phyloP scores from a whole-genome alignment of 225 moss, liverwort and hornwort genomes.

The Pseudoscleropodium purum region DNA sequence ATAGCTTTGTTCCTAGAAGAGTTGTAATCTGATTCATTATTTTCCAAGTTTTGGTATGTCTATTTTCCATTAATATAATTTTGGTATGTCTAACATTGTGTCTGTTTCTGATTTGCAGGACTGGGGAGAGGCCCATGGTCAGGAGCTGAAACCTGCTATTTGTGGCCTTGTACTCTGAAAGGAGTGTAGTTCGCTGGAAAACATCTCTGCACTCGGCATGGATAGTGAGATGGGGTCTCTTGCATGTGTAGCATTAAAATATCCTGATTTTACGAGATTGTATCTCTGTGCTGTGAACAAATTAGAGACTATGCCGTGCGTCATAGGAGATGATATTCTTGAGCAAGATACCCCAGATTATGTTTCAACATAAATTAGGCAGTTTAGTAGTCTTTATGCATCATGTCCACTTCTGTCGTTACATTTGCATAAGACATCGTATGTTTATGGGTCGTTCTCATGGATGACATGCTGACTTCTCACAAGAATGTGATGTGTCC shows the following conservation, averaged over 20 bases:
- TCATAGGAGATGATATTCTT: slow-evolving; percentile 51
- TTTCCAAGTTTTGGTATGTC: neutral
- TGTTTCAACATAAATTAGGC: slow-evolving; percentile 50
- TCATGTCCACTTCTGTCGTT: slow-evolving; percentile 22
- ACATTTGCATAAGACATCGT: slow-evolving; percentile 51
- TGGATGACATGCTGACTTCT: slow-evolving; percentile 23
- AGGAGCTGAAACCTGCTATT: slow-evolving; percentile 49
- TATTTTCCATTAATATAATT: neutral
- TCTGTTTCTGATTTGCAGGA: slow-evolving; percentile 24
- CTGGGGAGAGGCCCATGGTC: slow-evolving; percentile 50
- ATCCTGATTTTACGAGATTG: slow-evolving; percentile 51
- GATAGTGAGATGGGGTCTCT: slow-evolving; percentile 65
- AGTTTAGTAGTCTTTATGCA: slow-evolving; percentile 46
- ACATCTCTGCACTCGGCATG: slow-evolving; percentile 58
- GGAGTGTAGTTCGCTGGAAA: slow-evolving; percentile 34
- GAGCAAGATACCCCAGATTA: slow-evolving; percentile 63
- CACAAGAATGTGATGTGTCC: slow-evolving; percentile 23
- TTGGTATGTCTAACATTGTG: neutral
- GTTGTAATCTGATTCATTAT: neutral
- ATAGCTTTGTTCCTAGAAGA: neutral
- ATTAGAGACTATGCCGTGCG: slow-evolving; percentile 48
- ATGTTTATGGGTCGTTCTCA: slow-evolving; percentile 34
- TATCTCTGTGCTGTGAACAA: slow-evolving; percentile 43
- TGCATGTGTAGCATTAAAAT: slow-evolving; percentile 65
- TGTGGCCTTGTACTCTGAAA: slow-evolving; percentile 46